Base-by-base conservation (phyloP, 306 rosid species). In the Fragaria ananassa region DNA sequence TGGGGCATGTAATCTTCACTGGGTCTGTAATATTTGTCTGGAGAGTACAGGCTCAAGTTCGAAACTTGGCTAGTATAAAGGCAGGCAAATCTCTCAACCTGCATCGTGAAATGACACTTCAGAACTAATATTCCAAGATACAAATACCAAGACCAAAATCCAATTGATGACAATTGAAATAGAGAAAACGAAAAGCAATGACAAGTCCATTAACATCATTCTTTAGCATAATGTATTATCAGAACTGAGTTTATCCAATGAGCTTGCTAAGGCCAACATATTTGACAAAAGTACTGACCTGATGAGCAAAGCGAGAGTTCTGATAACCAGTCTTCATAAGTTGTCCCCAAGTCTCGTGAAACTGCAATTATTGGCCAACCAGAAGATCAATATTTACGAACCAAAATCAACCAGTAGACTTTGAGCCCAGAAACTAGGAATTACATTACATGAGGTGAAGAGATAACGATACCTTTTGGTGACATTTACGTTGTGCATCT, bases 241-340 rank as follows among this genome's bases (percentile, higher is more conserved):
- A 17, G 27, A 37, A 1, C 70, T 1, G 27, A 64, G 21, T 18
- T 57, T 12, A 29, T 61, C 67, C 67, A 29, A 14, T 61, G 42
- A 29, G 69, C 45, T 18, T 10, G 29, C 37, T 13, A 23, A 12
- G 39, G 19, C n/a, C 35, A 14, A 45, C 3, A 23, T 13, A 3
- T 45, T 21, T 45, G 31, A 23, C 4, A 23, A 0, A 41, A 14
- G 68, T 61, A 66, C 73, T 82, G 83, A 96, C 99, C 90, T 96
- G 99, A 89, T 96, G 98, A n/a, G 98, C 97, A 81, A 96, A 96
- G 72, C 97, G 95, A 53, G 99, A 96, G 86, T 92, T 96, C 87
- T 96, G 98, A 83, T 86, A 92, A 68, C 99, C 99, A 53, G 99
- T 92, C 87, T 92, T 96, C 97, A 96, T 89, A 62, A 96, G 99